phyloP scores from a whole-genome alignment of 1,284 basidiomycete genomes.

The Boletellus dicymbophilus region DNA sequence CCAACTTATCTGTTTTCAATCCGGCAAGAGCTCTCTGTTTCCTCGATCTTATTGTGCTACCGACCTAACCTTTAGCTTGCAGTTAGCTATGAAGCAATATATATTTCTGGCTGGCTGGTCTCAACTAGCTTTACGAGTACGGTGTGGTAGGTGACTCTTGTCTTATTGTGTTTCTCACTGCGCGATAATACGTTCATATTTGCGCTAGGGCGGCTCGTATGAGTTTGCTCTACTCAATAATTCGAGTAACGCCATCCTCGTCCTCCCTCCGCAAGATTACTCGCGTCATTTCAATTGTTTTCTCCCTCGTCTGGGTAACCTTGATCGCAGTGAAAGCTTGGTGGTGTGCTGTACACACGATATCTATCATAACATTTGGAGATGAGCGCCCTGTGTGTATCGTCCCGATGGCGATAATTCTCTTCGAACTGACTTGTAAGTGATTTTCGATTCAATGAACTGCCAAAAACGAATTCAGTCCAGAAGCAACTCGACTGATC shows the following conservation, averaged over 20 bases:
- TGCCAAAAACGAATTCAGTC: too few species aligned
- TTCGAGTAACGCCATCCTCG: neutral
- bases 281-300: neutral
- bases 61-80: neutral
- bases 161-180: neutral
- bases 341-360: neutral
- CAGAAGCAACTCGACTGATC: neutral
- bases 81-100: neutral
- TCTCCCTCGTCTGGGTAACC: neutral
- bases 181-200: too few species aligned
- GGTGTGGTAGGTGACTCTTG: neutral
- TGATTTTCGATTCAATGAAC: too few species aligned
- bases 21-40: neutral
- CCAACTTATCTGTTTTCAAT: neutral
- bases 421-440: neutral
- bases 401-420: neutral
- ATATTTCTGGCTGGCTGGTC: neutral
- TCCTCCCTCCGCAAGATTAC: neutral
- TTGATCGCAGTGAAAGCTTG: neutral
- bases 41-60: neutral
- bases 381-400: neutral
- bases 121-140: neutral
- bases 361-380: neutral
- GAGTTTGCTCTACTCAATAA: constrained; percentile 1
- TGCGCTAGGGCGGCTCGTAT: constrained; percentile 3